These are phyloP conservation scores for Limnanthes douglasii DNA, from an alignment of 345 rosid genomes.

Conservation along the genomic window DNA sequence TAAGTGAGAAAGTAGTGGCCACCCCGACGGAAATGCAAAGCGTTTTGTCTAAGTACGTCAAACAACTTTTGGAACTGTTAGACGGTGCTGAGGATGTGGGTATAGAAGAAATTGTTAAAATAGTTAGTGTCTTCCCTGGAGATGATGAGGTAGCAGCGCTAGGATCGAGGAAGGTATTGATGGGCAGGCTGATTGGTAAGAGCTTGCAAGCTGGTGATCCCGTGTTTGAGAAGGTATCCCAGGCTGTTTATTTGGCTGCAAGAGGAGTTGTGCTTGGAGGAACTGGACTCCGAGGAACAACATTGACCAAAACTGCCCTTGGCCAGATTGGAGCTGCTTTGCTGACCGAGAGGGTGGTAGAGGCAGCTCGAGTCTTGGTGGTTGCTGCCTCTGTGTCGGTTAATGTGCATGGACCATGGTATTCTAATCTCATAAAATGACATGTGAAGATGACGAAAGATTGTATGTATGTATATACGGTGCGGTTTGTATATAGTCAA, in stretches of 20 bases:
- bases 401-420: slow-evolving; percentile 62
- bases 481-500: too few species aligned
- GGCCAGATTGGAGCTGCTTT: slow-evolving; percentile 35
- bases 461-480: too few species aligned
- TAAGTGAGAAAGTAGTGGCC: slow-evolving; percentile 34
- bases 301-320: slow-evolving; percentile 40
- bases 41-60: slow-evolving; percentile 18
- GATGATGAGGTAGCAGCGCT: slow-evolving; percentile 11
- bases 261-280: slow-evolving; percentile 64
- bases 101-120: slow-evolving; percentile 40
- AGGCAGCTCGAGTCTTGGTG: slow-evolving; percentile 40
- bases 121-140: slow-evolving; percentile 20
- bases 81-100: slow-evolving; percentile 36
- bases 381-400: slow-evolving; percentile 48
- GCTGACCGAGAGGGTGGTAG: slow-evolving; percentile 40
- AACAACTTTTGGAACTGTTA: slow-evolving; percentile 29
- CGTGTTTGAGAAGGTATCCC: slow-evolving; percentile 57
- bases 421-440: slow-evolving; percentile 18
- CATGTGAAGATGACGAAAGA: slow-evolving; percentile 6
- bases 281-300: slow-evolving; percentile 30
- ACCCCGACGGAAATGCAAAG: slow-evolving; percentile 41
- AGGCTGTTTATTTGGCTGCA: slow-evolving; percentile 41
- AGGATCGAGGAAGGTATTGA: slow-evolving; percentile 32
- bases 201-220: slow-evolving; percentile 71
- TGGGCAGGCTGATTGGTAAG: slow-evolving; percentile 54